Evolutionary conservation across 2,329 filamentous ascomycete genomes (phyloP).

Genomic region (Peltaster fructicola): DNA sequence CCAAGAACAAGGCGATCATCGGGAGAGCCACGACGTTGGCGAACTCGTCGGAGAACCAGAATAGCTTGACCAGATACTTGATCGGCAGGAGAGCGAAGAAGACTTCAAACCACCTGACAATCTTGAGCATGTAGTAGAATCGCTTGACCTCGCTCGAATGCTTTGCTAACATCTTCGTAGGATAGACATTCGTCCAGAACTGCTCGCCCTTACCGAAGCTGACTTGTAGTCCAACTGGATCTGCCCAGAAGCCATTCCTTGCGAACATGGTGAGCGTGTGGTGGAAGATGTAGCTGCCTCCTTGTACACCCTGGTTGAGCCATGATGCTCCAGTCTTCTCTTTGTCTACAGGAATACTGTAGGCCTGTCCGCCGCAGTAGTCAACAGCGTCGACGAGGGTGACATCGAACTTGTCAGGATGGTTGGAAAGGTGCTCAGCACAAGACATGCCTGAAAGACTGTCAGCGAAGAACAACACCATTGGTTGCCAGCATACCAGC

Average conservation of each 20-base stretch:
- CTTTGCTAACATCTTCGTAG: slow-evolving; percentile 37
- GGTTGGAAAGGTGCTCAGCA: slow-evolving; percentile 47
- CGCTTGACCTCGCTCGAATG: slow-evolving; percentile 38
- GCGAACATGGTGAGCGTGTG: slow-evolving; percentile 50
- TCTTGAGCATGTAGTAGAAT: slow-evolving; percentile 36
- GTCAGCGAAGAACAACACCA: slow-evolving; percentile 1
- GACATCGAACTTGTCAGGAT: slow-evolving; percentile 47
- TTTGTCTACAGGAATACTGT: slow-evolving; percentile 38
- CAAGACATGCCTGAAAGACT: slow-evolving; percentile 40
- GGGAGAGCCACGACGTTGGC: slow-evolving; percentile 53
- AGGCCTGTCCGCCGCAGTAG: slow-evolving; percentile 44
- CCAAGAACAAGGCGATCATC: slow-evolving; percentile 55
- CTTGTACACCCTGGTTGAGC: slow-evolving; percentile 47
- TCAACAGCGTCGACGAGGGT: slow-evolving; percentile 42
- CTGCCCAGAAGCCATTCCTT: slow-evolving; percentile 36
- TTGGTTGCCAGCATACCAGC: slow-evolving; percentile 36
- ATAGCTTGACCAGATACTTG: slow-evolving; percentile 46
- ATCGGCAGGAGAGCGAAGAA: slow-evolving; percentile 44
- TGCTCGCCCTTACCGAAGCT: slow-evolving; percentile 45
- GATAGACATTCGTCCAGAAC: slow-evolving; percentile 51
- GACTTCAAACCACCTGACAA: slow-evolving; percentile 43
- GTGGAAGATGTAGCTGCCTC: slow-evolving; percentile 48
- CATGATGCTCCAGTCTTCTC: slow-evolving; percentile 38
- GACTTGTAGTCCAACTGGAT: slow-evolving; percentile 42
- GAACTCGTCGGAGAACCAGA: slow-evolving; percentile 52